Evolutionary conservation across 768 basidiomycete species (phyloP), one percentile per base, ranked within the genome.

Genomic region (Lactifluus subvellereus): DNA sequence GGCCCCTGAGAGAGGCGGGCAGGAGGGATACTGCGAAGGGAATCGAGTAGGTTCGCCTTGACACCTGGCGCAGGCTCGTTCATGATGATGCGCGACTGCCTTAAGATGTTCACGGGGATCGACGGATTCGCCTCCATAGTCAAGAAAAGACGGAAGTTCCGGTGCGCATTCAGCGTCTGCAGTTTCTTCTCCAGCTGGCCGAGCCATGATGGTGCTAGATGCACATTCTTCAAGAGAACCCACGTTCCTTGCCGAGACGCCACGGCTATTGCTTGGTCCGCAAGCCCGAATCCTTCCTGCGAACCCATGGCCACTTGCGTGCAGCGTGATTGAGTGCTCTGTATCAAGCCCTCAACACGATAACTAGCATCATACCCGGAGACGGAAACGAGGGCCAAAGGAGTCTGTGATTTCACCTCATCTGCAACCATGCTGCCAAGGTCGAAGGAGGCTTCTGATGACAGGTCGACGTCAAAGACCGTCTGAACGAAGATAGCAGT

Each of bases 301-400:
- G 96, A 97, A 27, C 97, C 97, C 94, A 99, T 97, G 14, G 97
- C 97, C 27, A 99, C 92, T 2, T 93, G 91, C 1, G 88, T 80
- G 60, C 93, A 94, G 30, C 88, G 84, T 33, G 84, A 80, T 16
- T 86, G 85, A 11, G 85, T 85, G 56, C 85, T 86, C 71, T 88
- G 85, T 67, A 94, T 85, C 48, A 96, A 82, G 67, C 87, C 87
- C 69, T 97, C 94, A 43, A 97, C 91, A 54, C 91, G 85, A 74
- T 95, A 98, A 73, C 94, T 96, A n/a, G 97, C 97, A 72, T 99
- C 97, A 71, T 97, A 96, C 16, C 97, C 97, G 2, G 92, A 86
- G 3, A 99, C 94, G 6, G 96, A 98, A 35, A 94, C 84, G 54
- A 99, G 78, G 4, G 94, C 91, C 30, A 98, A 77, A 1, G 97